Conservation (phyloP, 495 filamentous ascomycete genomes). For the Annulohypoxylon bovei region DNA sequence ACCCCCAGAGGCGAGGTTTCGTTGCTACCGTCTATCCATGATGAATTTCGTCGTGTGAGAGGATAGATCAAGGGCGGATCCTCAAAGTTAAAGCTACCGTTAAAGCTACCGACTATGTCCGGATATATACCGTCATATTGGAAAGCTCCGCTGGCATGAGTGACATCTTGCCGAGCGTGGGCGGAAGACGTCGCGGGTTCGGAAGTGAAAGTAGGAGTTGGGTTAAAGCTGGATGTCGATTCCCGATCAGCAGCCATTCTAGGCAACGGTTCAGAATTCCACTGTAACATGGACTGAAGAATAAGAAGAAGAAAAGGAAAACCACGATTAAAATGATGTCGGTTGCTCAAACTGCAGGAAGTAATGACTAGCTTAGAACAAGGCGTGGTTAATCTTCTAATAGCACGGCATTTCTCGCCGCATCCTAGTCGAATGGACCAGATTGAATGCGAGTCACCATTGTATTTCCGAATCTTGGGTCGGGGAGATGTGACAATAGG, state of each 20-base stretch:
- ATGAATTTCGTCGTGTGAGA: constrained; percentile 11
- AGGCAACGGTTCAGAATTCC: background rate
- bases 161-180: background rate
- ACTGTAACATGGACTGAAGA: background rate
- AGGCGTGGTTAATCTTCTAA: background rate
- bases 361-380: background rate
- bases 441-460: constrained; percentile 4
- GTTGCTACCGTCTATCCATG: constrained; percentile 20
- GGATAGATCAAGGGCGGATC: constrained; percentile 5
- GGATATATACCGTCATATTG: constrained; percentile 9
- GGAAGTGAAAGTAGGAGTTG: background rate
- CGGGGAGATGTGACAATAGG: constrained; percentile 12
- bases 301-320: background rate
- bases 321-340: background rate
- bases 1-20: constrained; percentile 10
- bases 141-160: background rate
- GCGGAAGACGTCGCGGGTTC: background rate
- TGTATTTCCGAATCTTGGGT: background rate
- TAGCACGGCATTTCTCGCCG: background rate
- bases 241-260: constrained; percentile 14
- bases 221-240: background rate
- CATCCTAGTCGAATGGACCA: background rate
- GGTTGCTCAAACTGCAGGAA: background rate
- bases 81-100: constrained; percentile 8
- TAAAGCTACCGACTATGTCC: background rate